phyloP scores from a whole-genome alignment of 352 stramenopile species.

The Pythium aquatile region DNA sequence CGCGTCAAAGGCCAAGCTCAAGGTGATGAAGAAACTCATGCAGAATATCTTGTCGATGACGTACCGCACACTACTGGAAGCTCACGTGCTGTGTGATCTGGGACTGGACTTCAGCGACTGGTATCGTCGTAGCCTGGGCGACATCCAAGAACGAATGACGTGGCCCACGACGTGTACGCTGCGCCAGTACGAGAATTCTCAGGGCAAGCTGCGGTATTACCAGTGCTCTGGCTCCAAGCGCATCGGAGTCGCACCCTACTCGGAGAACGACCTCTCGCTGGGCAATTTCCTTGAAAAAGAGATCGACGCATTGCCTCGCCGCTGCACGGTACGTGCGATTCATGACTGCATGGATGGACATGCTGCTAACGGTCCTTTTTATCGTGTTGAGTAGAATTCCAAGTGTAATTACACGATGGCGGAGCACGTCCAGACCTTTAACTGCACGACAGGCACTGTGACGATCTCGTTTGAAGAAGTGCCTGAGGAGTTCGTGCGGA shows the following conservation, averaged over 20 bases:
- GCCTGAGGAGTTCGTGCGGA: neutral
- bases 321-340: constrained; percentile 61
- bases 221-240: constrained; percentile 74
- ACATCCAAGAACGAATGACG: constrained; percentile 38
- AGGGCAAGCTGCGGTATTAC: constrained; percentile 51
- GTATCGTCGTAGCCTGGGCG: constrained; percentile 24
- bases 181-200: constrained; percentile 51
- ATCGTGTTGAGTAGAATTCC: constrained; percentile 40
- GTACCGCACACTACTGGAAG: constrained; percentile 97
- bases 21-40: constrained; percentile 92
- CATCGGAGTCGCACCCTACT: constrained; percentile 60
- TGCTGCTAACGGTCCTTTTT: too few species aligned
- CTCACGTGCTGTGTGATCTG: constrained; percentile 91
- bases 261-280: constrained; percentile 74
- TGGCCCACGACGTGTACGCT: constrained; percentile 79
- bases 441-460: constrained; percentile 62
- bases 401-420: constrained; percentile 83
- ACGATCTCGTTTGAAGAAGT: constrained; percentile 84
- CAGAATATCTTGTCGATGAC: constrained; percentile 90
- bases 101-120: constrained; percentile 25
- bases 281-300: constrained; percentile 78
- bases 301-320: constrained; percentile 60
- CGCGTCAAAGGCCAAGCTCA: constrained; percentile 82
- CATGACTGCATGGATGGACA: too few species aligned
- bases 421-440: constrained; percentile 83